Evolutionary conservation across 2,329 filamentous ascomycete species (phyloP).

Genomic region (Dactylellina parvicollis): DNA sequence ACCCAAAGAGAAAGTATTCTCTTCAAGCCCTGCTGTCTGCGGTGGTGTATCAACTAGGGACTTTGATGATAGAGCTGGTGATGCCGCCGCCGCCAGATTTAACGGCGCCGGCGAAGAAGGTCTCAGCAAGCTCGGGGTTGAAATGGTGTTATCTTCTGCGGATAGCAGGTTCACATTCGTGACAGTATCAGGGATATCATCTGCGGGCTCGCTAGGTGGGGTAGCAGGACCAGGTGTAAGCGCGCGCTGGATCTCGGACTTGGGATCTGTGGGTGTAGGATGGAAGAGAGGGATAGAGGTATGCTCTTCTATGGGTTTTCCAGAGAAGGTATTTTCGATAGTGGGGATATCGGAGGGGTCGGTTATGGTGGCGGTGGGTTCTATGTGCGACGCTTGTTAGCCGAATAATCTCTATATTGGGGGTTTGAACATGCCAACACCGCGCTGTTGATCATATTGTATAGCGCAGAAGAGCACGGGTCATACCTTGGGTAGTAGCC

Average conservation of each 20-base stretch:
- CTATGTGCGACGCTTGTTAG: conserved; percentile 7
- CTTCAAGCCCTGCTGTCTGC: conserved; percentile 38
- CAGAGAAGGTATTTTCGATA: conserved; percentile 29
- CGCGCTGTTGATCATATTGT: no score
- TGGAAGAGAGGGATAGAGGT: conserved; percentile 43
- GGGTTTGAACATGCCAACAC: no score
- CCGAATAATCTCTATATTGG: no score
- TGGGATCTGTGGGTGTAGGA: conserved; percentile 42
- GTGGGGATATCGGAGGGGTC: conserved; percentile 42
- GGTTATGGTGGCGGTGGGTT: conserved; percentile 35
- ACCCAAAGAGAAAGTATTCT: conserved; percentile 28
- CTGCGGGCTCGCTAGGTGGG: conserved; percentile 38
- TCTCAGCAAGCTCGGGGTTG: conserved; percentile 36
- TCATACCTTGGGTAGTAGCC: conserved; percentile 43
- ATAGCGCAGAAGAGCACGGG: no score
- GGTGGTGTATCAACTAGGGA: conserved; percentile 45
- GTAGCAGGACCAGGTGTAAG: conserved; percentile 44
- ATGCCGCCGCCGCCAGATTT: conserved; percentile 35
- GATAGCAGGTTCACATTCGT: conserved; percentile 48
- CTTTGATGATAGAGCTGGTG: conserved; percentile 43
- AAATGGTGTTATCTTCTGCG: conserved; percentile 28
- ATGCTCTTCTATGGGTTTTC: conserved; percentile 32
- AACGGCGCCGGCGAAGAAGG: conserved; percentile 47
- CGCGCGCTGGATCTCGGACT: conserved; percentile 25
- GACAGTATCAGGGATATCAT: conserved; percentile 30